These are phyloP conservation scores for Fusarium mexicanum DNA, from an alignment of 2,329 filamentous ascomycete species.

Conservation along the genomic window DNA sequence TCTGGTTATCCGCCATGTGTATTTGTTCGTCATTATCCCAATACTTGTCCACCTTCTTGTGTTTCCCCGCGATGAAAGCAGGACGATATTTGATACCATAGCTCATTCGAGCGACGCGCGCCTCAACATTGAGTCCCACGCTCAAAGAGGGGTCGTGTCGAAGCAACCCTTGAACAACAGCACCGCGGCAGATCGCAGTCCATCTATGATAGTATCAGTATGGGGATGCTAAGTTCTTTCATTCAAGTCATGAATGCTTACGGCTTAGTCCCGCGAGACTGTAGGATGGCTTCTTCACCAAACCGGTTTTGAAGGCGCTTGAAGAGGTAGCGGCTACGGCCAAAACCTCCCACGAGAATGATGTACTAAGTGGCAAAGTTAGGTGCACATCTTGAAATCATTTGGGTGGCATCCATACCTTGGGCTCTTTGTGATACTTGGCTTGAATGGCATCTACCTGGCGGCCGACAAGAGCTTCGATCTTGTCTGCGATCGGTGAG, in stretches of 20 bases:
- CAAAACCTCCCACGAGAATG: slow-evolving; percentile 53
- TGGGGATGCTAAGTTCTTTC: neutral
- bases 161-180: slow-evolving; percentile 42
- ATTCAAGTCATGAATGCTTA: slow-evolving; percentile 32
- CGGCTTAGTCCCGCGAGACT: slow-evolving; percentile 46
- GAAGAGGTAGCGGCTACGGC: slow-evolving; percentile 45
- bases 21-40: neutral
- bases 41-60: slow-evolving; percentile 16
- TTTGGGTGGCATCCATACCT: slow-evolving; percentile 32
- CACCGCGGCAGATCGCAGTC: slow-evolving; percentile 50
- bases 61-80: neutral
- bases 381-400: neutral
- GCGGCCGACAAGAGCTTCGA: slow-evolving; percentile 36
- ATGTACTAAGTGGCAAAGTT: slow-evolving; percentile 43
- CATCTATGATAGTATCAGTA: slow-evolving; percentile 37
- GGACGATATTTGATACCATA: slow-evolving; percentile 25
- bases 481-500: slow-evolving; percentile 25
- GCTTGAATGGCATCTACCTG: slow-evolving; percentile 39
- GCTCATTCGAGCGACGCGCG: slow-evolving; percentile 44
- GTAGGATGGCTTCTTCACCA: slow-evolving; percentile 38
- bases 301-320: slow-evolving; percentile 29
- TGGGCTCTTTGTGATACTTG: slow-evolving; percentile 35
- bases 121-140: slow-evolving; percentile 18
- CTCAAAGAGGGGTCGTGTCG: neutral
- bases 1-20: slow-evolving; percentile 23